Conservation (phyloP, 352 stramenopile genomes). For the Phytophthora ramorum region DNA sequence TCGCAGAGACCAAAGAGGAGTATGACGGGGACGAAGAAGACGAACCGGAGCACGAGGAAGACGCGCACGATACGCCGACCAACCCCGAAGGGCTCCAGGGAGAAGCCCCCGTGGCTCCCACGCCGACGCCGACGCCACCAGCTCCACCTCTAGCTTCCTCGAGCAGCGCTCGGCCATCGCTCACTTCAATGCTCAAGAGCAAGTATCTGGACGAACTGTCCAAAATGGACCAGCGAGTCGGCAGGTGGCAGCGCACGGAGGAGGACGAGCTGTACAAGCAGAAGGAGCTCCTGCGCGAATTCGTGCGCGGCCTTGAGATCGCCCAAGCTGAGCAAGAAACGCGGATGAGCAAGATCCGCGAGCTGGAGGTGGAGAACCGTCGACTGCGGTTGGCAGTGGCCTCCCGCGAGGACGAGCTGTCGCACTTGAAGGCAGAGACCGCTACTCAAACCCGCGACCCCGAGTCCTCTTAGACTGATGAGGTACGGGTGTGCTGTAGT, state of each 20-base stretch:
- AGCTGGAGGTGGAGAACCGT: constrained; percentile 73
- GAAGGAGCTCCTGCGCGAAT: constrained; percentile 69
- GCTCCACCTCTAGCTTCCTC: constrained; percentile 3
- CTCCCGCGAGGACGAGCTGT: constrained; percentile 50
- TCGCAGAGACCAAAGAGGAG: constrained; percentile 41
- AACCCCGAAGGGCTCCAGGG: constrained; percentile 11
- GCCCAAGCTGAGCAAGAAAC: constrained; percentile 77
- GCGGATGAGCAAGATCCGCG: constrained; percentile 73
- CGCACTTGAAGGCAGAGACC: constrained; percentile 27
- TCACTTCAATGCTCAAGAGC: constrained; percentile 66
- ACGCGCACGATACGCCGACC: constrained; percentile 15
- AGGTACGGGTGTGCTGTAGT: constrained; percentile 6
- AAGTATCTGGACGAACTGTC: constrained; percentile 66
- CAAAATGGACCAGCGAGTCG: constrained; percentile 49
- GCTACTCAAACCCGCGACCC: constrained; percentile 7
- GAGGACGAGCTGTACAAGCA: constrained; percentile 45
- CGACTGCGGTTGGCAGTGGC: constrained; percentile 54
- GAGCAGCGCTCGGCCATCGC: constrained; percentile 38
- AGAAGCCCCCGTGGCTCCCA: constrained; percentile 19
- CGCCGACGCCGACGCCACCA: constrained; percentile 6
- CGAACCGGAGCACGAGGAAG: constrained; percentile 51
- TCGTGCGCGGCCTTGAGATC: constrained; percentile 77
- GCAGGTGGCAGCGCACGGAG: constrained; percentile 44
- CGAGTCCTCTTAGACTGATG: constrained; percentile 21
- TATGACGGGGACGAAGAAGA: constrained; percentile 49